Base-by-base conservation (phyloP, 2,329 filamentous ascomycete genomes). In the Phoma herbarum region DNA sequence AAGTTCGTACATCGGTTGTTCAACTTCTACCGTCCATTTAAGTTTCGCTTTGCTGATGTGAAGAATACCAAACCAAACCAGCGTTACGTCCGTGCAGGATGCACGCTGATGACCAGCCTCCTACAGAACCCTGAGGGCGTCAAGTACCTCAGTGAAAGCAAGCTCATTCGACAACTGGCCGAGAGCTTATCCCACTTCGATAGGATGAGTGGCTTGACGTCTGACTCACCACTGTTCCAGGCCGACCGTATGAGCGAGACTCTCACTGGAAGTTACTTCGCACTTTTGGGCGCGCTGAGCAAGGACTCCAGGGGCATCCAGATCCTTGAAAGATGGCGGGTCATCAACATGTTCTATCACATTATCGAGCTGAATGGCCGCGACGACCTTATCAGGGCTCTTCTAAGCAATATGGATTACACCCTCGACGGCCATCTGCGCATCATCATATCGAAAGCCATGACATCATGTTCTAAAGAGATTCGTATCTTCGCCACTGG, bases 291-390 rank as follows among this genome's bases (percentile, higher is more conserved):
- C 8, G 88, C 92, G 11, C 79, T 99, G 57, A 98, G 90, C 68
- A 89, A 89, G 52, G 92, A 97, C 69, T 81, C 85, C 0, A 91
- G 90, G 67, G 95, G 95, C 0, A 83, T 98, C 23, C 88, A 90
- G 61, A 94, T 99, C 80, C 86, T 99, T 72, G 94, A 98, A 75
- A 85, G 92, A 68, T 98, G 95, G 94, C 92, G 93, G 68, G 96
- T 99, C 84, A 93, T 97, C 79, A 98, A 98, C 77, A 99, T 99
- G 92, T 96, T 98, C 84, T 99, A 99, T 75, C 95, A 98, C 77
- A 97, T 99, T 61, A 86, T 97, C 57, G 94, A 98, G 72, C 83
- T 97, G 43, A 92, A 91, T 68, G 90, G 95, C 76, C 90, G 95
- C 2, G 92, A 94, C 44, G 95, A 99, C 75, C 82, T 99, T 59